A percentile compares a stretch with the other conserved stretches of the same genome.
Evolutionary conservation across 2,329 filamentous ascomycete species (phyloP).

Genomic region (Exophiala sideris): DNA sequence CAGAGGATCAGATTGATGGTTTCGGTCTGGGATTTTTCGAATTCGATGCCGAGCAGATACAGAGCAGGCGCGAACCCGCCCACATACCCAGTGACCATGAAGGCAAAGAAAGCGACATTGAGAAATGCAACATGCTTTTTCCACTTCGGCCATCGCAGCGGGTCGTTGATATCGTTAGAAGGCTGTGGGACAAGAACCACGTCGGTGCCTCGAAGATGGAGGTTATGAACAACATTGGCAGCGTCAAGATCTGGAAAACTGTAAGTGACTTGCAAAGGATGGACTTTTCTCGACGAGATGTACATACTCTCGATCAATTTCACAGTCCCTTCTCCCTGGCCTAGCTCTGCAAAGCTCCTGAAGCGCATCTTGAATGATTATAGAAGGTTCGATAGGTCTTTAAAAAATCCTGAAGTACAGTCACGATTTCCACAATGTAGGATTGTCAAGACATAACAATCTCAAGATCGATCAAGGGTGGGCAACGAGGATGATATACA

Average conservation of each 20-base stretch:
- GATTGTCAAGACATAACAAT: too few relatives aligned
- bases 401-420: too few relatives aligned
- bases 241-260: too few relatives aligned
- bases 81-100: constrained; percentile 3
- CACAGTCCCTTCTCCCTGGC: constrained; percentile 4
- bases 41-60: constrained; percentile 1
- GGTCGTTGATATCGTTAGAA: constrained; percentile 30
- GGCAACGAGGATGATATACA: too few relatives aligned
- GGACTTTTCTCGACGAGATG: not conserved
- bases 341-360: constrained; percentile 9
- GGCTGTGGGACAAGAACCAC: constrained; percentile 32
- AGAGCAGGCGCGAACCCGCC: constrained; percentile 10
- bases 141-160: constrained; percentile 21
- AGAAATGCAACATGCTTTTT: constrained; percentile 8
- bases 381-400: too few relatives aligned
- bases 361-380: constrained; percentile 5
- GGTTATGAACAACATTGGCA: not conserved
- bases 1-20: constrained; percentile 1
- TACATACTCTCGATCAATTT: constrained; percentile 1
- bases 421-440: too few relatives aligned
- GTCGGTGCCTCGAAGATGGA: constrained; percentile 8
- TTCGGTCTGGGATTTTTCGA: not conserved
- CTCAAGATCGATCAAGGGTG: too few relatives aligned
- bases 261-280: too few relatives aligned
- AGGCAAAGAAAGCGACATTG: constrained; percentile 2